Base-by-base conservation (phyloP, 2,329 filamentous ascomycete genomes). In the Colletotrichum paranaense region DNA sequence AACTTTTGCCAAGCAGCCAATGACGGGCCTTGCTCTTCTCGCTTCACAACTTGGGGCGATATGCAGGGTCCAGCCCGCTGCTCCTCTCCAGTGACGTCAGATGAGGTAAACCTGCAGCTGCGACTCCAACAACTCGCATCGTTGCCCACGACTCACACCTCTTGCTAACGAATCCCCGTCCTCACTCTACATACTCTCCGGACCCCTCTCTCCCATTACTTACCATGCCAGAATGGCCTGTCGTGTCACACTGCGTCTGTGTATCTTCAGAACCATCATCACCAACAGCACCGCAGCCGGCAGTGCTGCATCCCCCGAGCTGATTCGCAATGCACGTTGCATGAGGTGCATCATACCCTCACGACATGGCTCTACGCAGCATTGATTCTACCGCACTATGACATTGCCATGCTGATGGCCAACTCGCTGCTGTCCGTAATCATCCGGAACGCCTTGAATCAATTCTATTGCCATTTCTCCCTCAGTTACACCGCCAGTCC, bases 81-180 rank as follows among this genome's bases (percentile, higher is more conserved):
- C 38, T 42, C 16, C 38, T 35, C 38, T 14, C 53, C 42, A n/a
- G 19, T 63, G 62, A 63, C 62, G 62, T 63, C 62, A 63, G 30
- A 55, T 63, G 62, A 62, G 59, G 62, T 63, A 32, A 63, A 55
- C 30, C 4, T 19, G 12, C 46, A 28, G 32, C 59, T 9, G 11
- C 11, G 5, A 49, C 38, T 49, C 38, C 19, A 49, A 16, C 38
- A 42, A 42, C 38, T 14, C 38, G 38, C 38, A 42, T 42, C 38
- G 38, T 42, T 42, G 14, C 38, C 42, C 16, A 49, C 42, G 16
- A 3, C 9, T 9, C 4, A 19, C 19, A 49, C 19, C 16, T 49
- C 42, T 49, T 49, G 42, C 42, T n/a, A 49, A 49, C 42, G 42
- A 49, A 49, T 49, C 42, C 42, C 42, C 42, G 19, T 19, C 19